Base-by-base conservation (phyloP, 2,329 filamentous ascomycete genomes). In the Cytospora paraplurivora region DNA sequence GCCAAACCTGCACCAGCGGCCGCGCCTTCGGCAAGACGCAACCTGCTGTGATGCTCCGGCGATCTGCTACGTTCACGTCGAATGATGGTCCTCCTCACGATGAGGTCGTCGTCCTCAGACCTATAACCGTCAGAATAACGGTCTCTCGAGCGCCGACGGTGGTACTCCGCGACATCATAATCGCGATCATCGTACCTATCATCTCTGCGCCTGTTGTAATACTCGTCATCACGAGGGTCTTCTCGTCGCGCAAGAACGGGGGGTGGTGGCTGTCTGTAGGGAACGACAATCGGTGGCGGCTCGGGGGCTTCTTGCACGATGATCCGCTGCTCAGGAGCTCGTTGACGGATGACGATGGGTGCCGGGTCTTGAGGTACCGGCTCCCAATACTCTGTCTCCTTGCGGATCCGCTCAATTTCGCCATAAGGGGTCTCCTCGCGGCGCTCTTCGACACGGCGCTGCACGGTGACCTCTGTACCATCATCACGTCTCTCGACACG, bases 1-100 rank as follows among this genome's bases (percentile, higher is more conserved):
- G 83, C 82, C 8, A 86, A 74, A 56, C 86, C 86, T 19, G 86
- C 86, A 17, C 85, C 86, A 34, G 86, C 86, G 17, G 88, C 77
- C 11, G 85, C 86, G n/a, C 86, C 86, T 70, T 87, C 85, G 27
- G 86, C 86, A 6, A 89, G 73, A 68, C 87, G 83, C 50, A 83
- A 82, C 72, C 81, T 86, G 68, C 84, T 83, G 67, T 85, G 80
- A 56, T 79, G 76, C 49, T 79, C 78, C 5, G 78, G 75, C 67
- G 81, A 82, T 13, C 76, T 75, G 66, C 83, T 85, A 51, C 81
- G 78, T 19, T 84, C 82, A 21, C 81, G 79, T 19, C 78, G 81
- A 38, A 84, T 75, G 50, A 83, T 71, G 55, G 66, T 85, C 77
- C 79, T 69, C 73, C 76, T 73, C 49, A 71, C 63, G 65, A 78